These are phyloP conservation scores for Colletotrichum sp. DNA, from an alignment of 2,329 filamentous ascomycete genomes.

Conservation along the genomic window DNA sequence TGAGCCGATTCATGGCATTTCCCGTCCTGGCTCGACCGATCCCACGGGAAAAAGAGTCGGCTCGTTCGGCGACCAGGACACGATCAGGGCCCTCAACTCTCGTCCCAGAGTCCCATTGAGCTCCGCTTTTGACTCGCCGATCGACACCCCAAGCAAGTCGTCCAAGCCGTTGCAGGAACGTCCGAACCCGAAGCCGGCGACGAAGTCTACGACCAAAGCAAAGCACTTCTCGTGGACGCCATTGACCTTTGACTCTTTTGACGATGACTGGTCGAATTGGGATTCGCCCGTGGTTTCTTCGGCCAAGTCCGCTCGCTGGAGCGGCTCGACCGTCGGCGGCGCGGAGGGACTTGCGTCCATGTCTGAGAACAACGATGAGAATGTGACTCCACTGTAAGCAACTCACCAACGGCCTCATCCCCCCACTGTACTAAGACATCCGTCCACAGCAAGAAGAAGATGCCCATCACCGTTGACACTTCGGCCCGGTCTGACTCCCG, in stretches of 20 bases:
- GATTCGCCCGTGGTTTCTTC: constrained; percentile 58
- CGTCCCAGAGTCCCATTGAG: constrained; percentile 43
- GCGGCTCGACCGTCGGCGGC: constrained; percentile 59
- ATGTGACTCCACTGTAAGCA: constrained; percentile 54
- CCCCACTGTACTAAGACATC: constrained; percentile 14
- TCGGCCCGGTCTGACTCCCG: constrained; percentile 16
- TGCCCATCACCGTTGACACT: constrained; percentile 31
- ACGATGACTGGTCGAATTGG: constrained; percentile 71
- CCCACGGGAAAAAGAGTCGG: constrained; percentile 3
- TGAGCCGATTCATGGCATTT: constrained; percentile 72
- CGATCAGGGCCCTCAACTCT: constrained; percentile 47
- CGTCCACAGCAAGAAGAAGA: constrained; percentile 35
- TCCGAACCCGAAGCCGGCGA: constrained; percentile 34
- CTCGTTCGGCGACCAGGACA: constrained; percentile 45
- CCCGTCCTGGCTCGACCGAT: constrained; percentile 13
- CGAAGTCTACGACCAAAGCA: constrained; percentile 40
- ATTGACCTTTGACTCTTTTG: constrained; percentile 59
- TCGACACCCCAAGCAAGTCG: constrained; percentile 36
- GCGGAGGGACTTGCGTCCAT: constrained; percentile 49
- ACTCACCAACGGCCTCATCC: constrained; percentile 5
- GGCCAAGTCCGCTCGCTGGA: constrained; percentile 65
- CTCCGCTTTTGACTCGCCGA: constrained; percentile 43
- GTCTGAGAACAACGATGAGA: constrained; percentile 54
- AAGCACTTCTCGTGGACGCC: constrained; percentile 68
- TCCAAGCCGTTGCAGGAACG: constrained; percentile 28